Evolutionary conservation across 2,329 filamentous ascomycete species (phyloP).

Genomic region (Aspergillus neotritici): DNA sequence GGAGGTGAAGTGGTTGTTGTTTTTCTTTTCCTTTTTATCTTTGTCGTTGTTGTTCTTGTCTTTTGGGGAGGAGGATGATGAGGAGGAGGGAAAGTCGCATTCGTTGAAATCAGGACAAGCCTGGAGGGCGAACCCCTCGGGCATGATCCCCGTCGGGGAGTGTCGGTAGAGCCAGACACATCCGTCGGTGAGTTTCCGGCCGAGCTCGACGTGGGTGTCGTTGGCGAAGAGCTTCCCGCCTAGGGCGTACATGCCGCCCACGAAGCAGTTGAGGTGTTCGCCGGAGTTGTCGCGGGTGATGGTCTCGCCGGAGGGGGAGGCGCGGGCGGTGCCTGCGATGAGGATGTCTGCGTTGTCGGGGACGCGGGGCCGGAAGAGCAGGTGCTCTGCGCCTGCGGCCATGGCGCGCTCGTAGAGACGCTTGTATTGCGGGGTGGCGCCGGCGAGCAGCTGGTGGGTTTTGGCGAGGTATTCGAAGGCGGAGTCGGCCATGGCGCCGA

Average conservation of each 20-base stretch:
- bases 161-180: slow-evolving; percentile 55
- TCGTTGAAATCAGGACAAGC: slow-evolving; percentile 46
- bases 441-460: slow-evolving; percentile 36
- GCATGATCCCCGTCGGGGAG: slow-evolving; percentile 52
- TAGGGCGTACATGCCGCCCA: slow-evolving; percentile 54
- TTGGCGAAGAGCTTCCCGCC: slow-evolving; percentile 45
- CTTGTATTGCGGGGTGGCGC: slow-evolving; percentile 29
- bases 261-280: slow-evolving; percentile 51
- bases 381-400: slow-evolving; percentile 24
- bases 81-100: neutral
- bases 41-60: neutral
- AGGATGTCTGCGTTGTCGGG: slow-evolving; percentile 6
- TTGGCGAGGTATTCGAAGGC: slow-evolving; percentile 43
- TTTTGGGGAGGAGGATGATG: neutral
- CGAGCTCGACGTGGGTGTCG: slow-evolving; percentile 44
- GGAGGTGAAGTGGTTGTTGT: slow-evolving; percentile 1
- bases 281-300: slow-evolving; percentile 27
- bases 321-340: neutral
- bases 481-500: slow-evolving; percentile 39
- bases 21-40: neutral
- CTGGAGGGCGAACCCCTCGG: slow-evolving; percentile 49
- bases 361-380: slow-evolving; percentile 36
- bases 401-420: slow-evolving; percentile 32
- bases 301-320: neutral
- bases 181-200: slow-evolving; percentile 47